phyloP scores from a whole-genome alignment of 2,329 filamentous ascomycete genomes.

The Pseudopyricularia cyperi region DNA sequence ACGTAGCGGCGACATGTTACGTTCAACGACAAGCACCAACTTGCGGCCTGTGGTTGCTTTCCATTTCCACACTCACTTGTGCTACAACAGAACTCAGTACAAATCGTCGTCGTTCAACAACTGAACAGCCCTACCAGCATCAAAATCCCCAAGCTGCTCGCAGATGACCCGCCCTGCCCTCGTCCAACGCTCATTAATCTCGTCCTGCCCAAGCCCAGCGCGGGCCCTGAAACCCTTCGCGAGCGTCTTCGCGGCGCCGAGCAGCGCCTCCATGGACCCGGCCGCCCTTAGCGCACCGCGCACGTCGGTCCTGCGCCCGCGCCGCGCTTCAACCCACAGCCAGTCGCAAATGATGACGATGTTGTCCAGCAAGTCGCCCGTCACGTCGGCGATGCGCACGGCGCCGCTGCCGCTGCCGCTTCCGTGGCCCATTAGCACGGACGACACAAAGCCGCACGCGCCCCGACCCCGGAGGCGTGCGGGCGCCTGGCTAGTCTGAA shows the following conservation, averaged over 20 bases:
- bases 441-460: too few relatives aligned
- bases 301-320: neutral
- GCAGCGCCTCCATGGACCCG: neutral
- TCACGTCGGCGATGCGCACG: neutral
- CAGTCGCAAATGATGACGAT: neutral
- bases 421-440: neutral
- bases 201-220: neutral
- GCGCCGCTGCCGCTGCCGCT: too few relatives aligned
- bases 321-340: neutral
- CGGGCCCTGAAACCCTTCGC: neutral
- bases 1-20: too few relatives aligned
- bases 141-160: neutral
- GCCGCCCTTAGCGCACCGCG: neutral
- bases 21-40: too few relatives aligned
- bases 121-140: neutral
- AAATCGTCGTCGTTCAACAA: neutral
- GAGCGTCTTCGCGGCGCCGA: neutral
- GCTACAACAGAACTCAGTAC: too few relatives aligned
- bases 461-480: too few relatives aligned
- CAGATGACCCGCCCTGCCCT: neutral
- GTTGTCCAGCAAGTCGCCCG: neutral
- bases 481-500: neutral
- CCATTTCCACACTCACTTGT: too few relatives aligned
- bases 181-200: neutral
- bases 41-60: too few relatives aligned